Base-by-base conservation (phyloP, 176 grass and related monocot genomes). In the Phyllostachys edulis region DNA sequence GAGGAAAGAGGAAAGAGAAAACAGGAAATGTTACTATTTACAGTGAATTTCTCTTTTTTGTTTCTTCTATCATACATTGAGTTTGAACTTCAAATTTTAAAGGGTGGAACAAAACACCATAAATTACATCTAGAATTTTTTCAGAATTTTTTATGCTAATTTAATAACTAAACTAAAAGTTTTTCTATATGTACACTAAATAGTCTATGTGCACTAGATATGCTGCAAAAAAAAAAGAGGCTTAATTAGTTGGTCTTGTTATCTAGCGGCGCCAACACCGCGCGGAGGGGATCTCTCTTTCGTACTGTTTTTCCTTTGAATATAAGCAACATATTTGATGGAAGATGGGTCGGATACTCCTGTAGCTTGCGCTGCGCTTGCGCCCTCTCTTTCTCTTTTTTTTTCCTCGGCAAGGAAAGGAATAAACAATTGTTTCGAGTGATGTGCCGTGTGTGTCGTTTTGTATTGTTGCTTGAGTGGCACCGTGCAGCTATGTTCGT, bases 351-450 rank as follows among this genome's bases (percentile, higher is more conserved):
- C 14, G 5, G 9, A 27, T 6, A 29, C 24, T 15, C 26, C 1
- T 14, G 60, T 29, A 15, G 60, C 24, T 63, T 9, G 1, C 12
- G 12, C 15, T 63, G 24, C 24, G 1, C 61, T 3, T 15, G 26
- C 26, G 0, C 1, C 26, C 11, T 27, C 24, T 23, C 18, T 15
- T 2, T 2, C 11, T 24, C 11, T 9, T 5, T 13, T 27, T 61
- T 4, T 61, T 13, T 20, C 23, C 69, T 74, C 17, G 46, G 59
- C 26, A 81, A 75, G 17, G 46, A 21, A 23, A 56, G 47, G 77
- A 57, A 73, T 81, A 44, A 56, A 87, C 77, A 67, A 59, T 23
- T 23, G 56, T n/a, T 17, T 32, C 47, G 61, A 75, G 46, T 65
- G 60, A 18, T 45, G 34, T 36, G 77, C 55, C 76, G 21, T 41